Conservation (phyloP, 352 stramenopile genomes). For the Phytophthora ramorum region DNA sequence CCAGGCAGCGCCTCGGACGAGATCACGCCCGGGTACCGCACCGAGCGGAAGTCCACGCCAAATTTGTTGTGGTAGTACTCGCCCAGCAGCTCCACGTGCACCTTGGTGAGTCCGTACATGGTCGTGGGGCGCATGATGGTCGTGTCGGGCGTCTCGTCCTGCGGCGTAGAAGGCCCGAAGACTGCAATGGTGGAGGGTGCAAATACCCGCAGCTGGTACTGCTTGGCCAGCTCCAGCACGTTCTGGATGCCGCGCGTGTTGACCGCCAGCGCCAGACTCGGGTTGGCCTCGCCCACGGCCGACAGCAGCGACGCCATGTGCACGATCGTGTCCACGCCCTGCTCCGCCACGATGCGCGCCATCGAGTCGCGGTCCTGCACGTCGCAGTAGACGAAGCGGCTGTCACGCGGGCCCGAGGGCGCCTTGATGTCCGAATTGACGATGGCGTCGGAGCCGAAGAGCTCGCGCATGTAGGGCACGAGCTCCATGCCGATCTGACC, state of each 20-base stretch:
- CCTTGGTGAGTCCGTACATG: conserved; percentile 94
- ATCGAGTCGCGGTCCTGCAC: conserved; percentile 79
- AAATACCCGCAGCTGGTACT: conserved; percentile 91
- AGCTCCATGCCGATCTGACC: conserved; percentile 90
- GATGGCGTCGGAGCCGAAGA: conserved; percentile 66
- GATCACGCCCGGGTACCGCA: conserved; percentile 93
- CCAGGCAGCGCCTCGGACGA: conserved; percentile 87
- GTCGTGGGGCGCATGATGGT: conserved; percentile 93
- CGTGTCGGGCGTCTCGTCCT: conserved; percentile 86
- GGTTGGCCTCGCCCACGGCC: conserved; percentile 92
- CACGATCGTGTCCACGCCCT: conserved; percentile 90
- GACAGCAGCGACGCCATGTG: conserved; percentile 93
- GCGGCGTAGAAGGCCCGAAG: conserved; percentile 88
- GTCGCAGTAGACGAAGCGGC: conserved; percentile 84
- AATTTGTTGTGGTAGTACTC: conserved; percentile 94
- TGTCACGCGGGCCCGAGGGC: conserved; percentile 51
- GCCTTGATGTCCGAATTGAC: conserved; percentile 89
- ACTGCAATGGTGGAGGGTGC: conserved; percentile 92
- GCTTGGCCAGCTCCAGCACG: conserved; percentile 88
- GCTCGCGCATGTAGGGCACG: conserved; percentile 75
- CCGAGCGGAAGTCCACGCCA: conserved; percentile 92
- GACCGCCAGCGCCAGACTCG: conserved; percentile 85
- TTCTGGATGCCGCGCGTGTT: conserved; percentile 92
- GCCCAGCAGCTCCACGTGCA: conserved; percentile 90
- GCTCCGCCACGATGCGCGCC: conserved; percentile 86